phyloP scores from a whole-genome alignment of 225 moss, liverwort and hornwort species.

The Sphagnum contortum region DNA sequence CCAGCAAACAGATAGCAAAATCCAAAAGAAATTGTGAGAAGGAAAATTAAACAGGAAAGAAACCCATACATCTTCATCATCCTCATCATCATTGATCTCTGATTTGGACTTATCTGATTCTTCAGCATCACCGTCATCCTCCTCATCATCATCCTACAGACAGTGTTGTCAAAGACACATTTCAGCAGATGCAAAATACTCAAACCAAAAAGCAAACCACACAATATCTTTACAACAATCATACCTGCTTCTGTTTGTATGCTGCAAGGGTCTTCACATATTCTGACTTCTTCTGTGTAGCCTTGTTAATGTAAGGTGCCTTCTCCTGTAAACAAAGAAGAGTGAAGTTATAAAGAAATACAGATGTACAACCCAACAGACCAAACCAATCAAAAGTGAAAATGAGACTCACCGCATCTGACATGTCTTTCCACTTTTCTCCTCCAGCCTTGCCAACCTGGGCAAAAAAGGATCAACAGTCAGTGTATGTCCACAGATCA shows the following conservation, averaged over 20 bases:
- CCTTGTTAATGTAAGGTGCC: slow-evolving; percentile 63
- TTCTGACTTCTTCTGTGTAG: slow-evolving; percentile 80
- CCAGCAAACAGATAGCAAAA: slow-evolving; percentile 30
- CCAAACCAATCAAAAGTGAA: too few species aligned
- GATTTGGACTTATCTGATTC: slow-evolving; percentile 99
- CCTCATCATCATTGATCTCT: slow-evolving; percentile 93
- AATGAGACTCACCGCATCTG: slow-evolving; percentile 39
- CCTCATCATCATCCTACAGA: slow-evolving; percentile 75
- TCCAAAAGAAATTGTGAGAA: slow-evolving; percentile 13
- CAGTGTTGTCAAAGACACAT: too few species aligned
- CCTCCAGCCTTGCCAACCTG: slow-evolving; percentile 94
- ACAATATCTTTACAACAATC: too few species aligned
- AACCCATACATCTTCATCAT: slow-evolving; percentile 54
- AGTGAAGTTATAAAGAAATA: too few species aligned
- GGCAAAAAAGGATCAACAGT: background rate
- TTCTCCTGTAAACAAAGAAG: slow-evolving; percentile 57
- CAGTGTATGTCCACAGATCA: background rate
- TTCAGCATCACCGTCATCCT: slow-evolving; percentile 55
- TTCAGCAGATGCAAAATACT: too few species aligned
- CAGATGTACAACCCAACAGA: too few species aligned
- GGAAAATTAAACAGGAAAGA: too few species aligned
- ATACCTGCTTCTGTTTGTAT: slow-evolving; percentile 93
- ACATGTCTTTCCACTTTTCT: slow-evolving; percentile 88
- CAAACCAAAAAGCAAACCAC: too few species aligned
- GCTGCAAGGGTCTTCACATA: slow-evolving; percentile 80